phyloP scores from a whole-genome alignment of 805 yeast genomes.

The Zygotorulaspora florentina region DNA sequence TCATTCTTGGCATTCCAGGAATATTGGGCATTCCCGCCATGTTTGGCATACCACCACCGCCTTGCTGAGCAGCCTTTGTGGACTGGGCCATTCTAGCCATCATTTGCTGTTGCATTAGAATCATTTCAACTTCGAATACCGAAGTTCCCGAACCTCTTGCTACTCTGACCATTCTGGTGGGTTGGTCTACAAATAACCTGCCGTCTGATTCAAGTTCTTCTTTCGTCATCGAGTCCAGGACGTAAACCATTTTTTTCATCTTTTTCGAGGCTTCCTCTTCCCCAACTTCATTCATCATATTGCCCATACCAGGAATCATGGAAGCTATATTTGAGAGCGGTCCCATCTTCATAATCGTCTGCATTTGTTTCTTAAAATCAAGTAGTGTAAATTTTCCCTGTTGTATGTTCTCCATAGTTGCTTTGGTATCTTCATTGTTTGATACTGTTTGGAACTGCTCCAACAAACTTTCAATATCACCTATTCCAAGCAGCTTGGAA shows the following conservation, averaged over 20 bases:
- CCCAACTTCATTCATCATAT: constrained; percentile 80
- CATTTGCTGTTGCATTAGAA: constrained; percentile 85
- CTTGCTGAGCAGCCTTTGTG: constrained; percentile 42
- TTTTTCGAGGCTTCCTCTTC: constrained; percentile 87
- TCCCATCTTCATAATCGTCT: constrained; percentile 93
- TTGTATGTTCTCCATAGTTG: constrained; percentile 84
- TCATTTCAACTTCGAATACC: constrained; percentile 89
- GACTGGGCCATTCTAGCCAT: constrained; percentile 91
- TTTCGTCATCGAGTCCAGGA: constrained; percentile 94
- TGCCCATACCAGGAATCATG: constrained; percentile 91
- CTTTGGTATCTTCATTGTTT: constrained; percentile 81
- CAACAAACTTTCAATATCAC: constrained; percentile 89
- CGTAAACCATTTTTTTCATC: constrained; percentile 82
- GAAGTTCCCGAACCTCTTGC: constrained; percentile 94
- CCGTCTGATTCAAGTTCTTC: constrained; percentile 91
- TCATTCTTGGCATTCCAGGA: constrained; percentile 45
- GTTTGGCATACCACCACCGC: constrained; percentile 49
- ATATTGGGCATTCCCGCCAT: constrained; percentile 59
- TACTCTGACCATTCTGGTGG: constrained; percentile 80
- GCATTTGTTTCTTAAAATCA: constrained; percentile 92
- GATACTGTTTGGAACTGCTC: constrained; percentile 79
- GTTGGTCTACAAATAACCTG: constrained; percentile 68
- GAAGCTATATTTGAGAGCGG: constrained; percentile 90
- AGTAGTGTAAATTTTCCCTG: constrained; percentile 91
- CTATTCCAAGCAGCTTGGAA: constrained; percentile 90